phyloP scores from a whole-genome alignment of 208 protist species.

The Porcisia hertigi region DNA sequence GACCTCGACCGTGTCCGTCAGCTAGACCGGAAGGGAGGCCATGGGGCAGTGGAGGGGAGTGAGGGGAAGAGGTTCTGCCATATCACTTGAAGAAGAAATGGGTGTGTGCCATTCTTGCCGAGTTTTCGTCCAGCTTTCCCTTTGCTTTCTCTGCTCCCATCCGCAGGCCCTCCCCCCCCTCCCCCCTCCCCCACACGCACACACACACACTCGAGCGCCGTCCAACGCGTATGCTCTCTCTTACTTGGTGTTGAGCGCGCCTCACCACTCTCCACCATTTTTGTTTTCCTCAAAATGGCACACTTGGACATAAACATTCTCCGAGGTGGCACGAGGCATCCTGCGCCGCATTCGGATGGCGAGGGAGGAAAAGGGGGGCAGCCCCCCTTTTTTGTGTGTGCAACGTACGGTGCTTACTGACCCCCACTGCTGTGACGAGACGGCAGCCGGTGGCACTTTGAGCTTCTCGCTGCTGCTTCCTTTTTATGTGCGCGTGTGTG shows the following conservation, averaged over 20 bases:
- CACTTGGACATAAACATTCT: no score
- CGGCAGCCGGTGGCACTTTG: no score
- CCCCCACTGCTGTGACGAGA: no score
- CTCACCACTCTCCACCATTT: background rate
- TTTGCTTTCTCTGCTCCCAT: background rate
- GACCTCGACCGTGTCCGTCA: background rate
- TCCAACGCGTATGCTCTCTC: background rate
- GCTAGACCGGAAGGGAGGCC: background rate
- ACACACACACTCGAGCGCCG: background rate
- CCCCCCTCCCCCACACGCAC: background rate
- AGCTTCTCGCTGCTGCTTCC: no score
- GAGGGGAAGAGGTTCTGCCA: background rate
- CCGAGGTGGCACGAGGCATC: background rate
- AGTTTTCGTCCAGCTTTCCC: background rate
- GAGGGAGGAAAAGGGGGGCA: background rate
- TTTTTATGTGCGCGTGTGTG: no score
- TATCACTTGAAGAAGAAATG: background rate
- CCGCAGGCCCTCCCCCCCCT: background rate
- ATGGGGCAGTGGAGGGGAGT: background rate
- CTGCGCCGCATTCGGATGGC: background rate
- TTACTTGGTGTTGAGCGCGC: background rate
- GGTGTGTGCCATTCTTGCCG: background rate
- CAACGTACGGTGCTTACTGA: no score
- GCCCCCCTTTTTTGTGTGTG: no score
- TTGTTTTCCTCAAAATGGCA: background rate